Evolutionary conservation across 345 rosid genomes (phyloP).

Genomic region (Populus pruinosa): DNA sequence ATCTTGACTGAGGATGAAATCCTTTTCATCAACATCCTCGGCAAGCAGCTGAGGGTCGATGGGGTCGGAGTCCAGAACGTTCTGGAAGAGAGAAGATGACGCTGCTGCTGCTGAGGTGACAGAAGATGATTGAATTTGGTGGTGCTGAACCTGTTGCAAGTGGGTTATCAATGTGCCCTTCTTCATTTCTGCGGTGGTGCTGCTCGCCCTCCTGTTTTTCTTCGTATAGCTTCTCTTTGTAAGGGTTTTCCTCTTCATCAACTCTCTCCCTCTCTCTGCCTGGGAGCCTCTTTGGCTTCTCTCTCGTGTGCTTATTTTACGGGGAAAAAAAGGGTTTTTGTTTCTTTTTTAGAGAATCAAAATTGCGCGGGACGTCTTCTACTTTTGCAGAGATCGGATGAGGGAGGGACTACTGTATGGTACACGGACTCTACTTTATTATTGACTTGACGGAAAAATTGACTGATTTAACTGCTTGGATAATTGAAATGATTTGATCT

Average conservation of each 20-base stretch:
- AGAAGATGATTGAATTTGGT: conserved; percentile 29
- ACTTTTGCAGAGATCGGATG: background rate
- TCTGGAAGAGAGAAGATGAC: conserved; percentile 34
- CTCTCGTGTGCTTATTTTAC: background rate
- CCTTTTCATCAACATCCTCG: conserved; percentile 44
- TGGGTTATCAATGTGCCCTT: conserved; percentile 46
- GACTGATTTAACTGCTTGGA: background rate
- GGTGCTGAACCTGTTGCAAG: conserved; percentile 34
- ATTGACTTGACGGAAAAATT: too few relatives aligned
- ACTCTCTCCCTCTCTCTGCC: conserved; percentile 1
- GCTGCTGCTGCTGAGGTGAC: background rate
- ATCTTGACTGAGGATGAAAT: conserved; percentile 89
- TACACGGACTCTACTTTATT: too few relatives aligned
- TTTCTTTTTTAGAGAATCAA: conserved; percentile 3
- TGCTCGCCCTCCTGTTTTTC: conserved; percentile 8
- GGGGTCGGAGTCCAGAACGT: conserved; percentile 44
- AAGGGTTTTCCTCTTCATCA: conserved; percentile 44
- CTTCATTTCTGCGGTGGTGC: conserved; percentile 41
- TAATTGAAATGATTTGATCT: background rate
- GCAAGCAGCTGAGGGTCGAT: conserved; percentile 22
- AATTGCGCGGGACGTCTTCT: conserved; percentile 14
- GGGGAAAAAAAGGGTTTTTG: background rate
- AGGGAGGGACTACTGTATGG: background rate
- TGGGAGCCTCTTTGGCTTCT: background rate
- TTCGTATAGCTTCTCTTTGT: conserved; percentile 22